Percentiles rank a stretch among this genome's conserved stretches.
Conservation (phyloP, 2,329 filamentous ascomycete genomes). For the Parafenestella ontariensis region DNA sequence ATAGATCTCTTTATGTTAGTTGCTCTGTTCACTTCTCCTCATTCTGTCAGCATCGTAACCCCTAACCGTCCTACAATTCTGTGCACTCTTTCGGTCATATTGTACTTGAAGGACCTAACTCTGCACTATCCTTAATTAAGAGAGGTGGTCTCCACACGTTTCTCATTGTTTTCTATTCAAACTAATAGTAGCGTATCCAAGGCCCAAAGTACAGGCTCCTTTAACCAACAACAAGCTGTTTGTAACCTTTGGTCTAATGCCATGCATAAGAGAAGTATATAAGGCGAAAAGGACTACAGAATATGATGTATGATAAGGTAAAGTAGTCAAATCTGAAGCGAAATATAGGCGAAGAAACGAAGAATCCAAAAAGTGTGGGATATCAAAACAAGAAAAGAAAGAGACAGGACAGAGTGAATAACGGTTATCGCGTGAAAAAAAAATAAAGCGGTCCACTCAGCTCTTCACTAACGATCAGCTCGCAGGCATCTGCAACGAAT, state of each 20-base stretch:
- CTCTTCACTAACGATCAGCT: slow-evolving; percentile 44
- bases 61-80: too few relatives aligned
- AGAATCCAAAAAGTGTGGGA: slow-evolving; percentile 1
- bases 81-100: too few relatives aligned
- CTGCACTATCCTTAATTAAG: too few relatives aligned
- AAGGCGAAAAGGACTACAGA: background rate
- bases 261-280: background rate
- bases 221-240: background rate
- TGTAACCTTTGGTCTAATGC: background rate
- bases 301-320: background rate
- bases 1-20: too few relatives aligned
- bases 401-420: background rate
- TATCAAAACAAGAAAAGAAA: slow-evolving; percentile 9
- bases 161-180: background rate
- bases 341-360: slow-evolving; percentile 7
- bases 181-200: background rate
- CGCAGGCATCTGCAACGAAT: slow-evolving; percentile 14
- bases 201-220: background rate
- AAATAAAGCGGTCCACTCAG: too few relatives aligned
- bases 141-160: background rate
- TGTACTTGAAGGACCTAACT: too few relatives aligned
- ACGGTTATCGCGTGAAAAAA: too few relatives aligned
- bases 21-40: too few relatives aligned
- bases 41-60: too few relatives aligned
- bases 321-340: background rate